Percentiles rank a stretch among this genome's conserved stretches.
These are phyloP conservation scores for Symbiodinium natans DNA, from an alignment of 73 alveolate species.

Conservation along the genomic window DNA sequence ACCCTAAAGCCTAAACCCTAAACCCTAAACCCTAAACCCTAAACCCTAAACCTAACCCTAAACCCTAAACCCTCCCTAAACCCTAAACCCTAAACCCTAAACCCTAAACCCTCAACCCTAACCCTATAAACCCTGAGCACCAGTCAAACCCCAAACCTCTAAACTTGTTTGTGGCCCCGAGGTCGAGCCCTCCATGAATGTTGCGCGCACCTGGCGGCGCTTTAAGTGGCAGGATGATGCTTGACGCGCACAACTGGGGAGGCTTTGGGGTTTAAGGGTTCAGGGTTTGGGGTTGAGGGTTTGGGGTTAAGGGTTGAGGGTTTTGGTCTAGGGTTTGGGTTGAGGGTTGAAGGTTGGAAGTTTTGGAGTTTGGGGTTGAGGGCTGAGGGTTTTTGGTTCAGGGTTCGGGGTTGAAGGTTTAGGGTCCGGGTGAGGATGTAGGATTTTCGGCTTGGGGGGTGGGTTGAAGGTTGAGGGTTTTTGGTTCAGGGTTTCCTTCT, in stretches of 20 bases:
- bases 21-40: background rate
- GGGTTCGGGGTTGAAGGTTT: too few species aligned
- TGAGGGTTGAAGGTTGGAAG: too few species aligned
- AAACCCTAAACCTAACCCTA: background rate
- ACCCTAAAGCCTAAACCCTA: background rate
- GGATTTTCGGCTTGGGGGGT: too few species aligned
- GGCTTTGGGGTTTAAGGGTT: background rate
- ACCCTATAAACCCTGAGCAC: too few species aligned
- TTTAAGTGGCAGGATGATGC: background rate
- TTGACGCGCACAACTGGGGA: background rate
- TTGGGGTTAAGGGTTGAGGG: background rate
- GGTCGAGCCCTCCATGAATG: constrained; percentile 12
- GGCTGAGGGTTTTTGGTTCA: too few species aligned
- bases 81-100: background rate
- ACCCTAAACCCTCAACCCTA: too few species aligned
- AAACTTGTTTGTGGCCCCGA: background rate
- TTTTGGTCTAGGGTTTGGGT: background rate
- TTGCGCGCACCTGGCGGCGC: background rate
- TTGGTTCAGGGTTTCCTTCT: too few species aligned
- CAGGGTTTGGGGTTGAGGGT: background rate
- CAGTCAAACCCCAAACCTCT: too few species aligned
- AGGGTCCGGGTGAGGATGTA: too few species aligned
- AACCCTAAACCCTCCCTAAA: background rate
- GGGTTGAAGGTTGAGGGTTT: too few species aligned
- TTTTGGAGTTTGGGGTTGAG: too few species aligned